phyloP scores from a whole-genome alignment of 2,329 filamentous ascomycete genomes.

The Bipolaris oryzae region DNA sequence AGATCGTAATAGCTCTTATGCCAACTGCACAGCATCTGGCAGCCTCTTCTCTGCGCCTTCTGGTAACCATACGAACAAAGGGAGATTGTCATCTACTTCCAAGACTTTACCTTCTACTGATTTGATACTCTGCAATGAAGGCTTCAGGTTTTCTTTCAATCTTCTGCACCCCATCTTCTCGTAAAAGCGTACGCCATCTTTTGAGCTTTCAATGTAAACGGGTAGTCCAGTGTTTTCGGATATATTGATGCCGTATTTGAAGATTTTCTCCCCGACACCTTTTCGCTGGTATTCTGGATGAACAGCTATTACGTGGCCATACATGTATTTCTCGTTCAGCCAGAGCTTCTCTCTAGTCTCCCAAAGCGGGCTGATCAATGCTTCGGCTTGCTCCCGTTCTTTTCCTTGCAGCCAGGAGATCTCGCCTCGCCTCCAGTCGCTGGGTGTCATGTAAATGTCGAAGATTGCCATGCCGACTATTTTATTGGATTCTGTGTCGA shows the following conservation, averaged over 20 bases:
- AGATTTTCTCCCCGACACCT: slow-evolving; percentile 52
- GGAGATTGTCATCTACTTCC: slow-evolving; percentile 16
- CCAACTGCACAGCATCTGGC: slow-evolving; percentile 24
- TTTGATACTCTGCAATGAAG: slow-evolving; percentile 42
- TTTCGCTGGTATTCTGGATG: slow-evolving; percentile 52
- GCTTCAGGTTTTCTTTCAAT: slow-evolving; percentile 50
- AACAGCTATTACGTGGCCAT: slow-evolving; percentile 53
- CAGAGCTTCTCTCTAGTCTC: slow-evolving; percentile 29
- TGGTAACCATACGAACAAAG: slow-evolving; percentile 28
- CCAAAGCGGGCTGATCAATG: slow-evolving; percentile 50
- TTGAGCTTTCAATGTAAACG: slow-evolving; percentile 57
- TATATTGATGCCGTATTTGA: slow-evolving; percentile 48
- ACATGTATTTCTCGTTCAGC: slow-evolving; percentile 29
- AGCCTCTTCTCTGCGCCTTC: slow-evolving; percentile 13
- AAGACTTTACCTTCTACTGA: slow-evolving; percentile 24
- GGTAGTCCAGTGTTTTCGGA: slow-evolving; percentile 49
- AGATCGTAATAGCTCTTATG: background rate
- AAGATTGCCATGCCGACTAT: slow-evolving; percentile 57
- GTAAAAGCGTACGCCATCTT: slow-evolving; percentile 52
- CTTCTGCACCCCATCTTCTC: slow-evolving; percentile 55
- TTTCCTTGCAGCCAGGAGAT: slow-evolving; percentile 56
- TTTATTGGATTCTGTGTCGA: slow-evolving; percentile 53
- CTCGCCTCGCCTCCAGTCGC: slow-evolving; percentile 54
- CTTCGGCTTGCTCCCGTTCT: slow-evolving; percentile 53
- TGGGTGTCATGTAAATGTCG: slow-evolving; percentile 52